These are phyloP conservation scores for Torulaspora maleeae DNA, from an alignment of 805 yeast species.

Conservation along the genomic window DNA sequence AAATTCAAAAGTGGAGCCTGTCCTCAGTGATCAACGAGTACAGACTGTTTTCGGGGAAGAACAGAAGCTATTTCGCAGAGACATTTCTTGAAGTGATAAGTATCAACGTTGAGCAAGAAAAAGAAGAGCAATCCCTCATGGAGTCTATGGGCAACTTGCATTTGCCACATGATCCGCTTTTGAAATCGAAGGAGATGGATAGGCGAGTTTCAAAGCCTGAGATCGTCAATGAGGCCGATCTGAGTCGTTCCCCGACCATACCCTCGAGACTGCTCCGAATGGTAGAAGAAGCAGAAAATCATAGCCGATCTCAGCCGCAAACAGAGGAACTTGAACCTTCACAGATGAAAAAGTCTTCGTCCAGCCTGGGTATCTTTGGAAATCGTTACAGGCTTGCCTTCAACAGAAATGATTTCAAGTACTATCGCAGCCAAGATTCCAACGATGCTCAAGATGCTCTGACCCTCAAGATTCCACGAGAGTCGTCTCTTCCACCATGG, in stretches of 20 bases:
- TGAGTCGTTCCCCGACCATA: constrained; percentile 26
- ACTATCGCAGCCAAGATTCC: constrained; percentile 42
- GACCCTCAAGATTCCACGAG: constrained; percentile 53
- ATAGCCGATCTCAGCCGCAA: constrained; percentile 4
- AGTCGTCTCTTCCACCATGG: constrained; percentile 69
- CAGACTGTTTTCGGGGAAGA: constrained; percentile 66
- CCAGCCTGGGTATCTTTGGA: constrained; percentile 34
- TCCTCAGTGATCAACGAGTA: constrained; percentile 82
- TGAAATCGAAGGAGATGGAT: background rate
- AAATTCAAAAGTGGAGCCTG: constrained; percentile 84
- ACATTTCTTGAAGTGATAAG: constrained; percentile 72
- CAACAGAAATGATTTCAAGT: constrained; percentile 30
- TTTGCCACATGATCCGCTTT: constrained; percentile 1
- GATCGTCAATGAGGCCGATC: constrained; percentile 29
- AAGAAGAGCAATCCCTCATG: constrained; percentile 12
- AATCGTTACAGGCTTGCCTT: constrained; percentile 32
- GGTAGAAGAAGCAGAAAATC: constrained; percentile 20
- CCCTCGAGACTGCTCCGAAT: constrained; percentile 27
- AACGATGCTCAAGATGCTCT: constrained; percentile 31
- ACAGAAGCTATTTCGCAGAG: constrained; percentile 74
- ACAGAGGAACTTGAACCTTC: constrained; percentile 5
- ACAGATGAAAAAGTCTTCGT: constrained; percentile 18
- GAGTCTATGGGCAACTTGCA: constrained; percentile 9
- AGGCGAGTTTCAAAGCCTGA: constrained; percentile 19
- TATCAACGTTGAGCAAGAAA: constrained; percentile 33